A percentile compares a stretch with the other conserved stretches of the same genome.
Evolutionary conservation across 2,329 filamentous ascomycete genomes (phyloP).

Genomic region (Elsinoe arachidis): DNA sequence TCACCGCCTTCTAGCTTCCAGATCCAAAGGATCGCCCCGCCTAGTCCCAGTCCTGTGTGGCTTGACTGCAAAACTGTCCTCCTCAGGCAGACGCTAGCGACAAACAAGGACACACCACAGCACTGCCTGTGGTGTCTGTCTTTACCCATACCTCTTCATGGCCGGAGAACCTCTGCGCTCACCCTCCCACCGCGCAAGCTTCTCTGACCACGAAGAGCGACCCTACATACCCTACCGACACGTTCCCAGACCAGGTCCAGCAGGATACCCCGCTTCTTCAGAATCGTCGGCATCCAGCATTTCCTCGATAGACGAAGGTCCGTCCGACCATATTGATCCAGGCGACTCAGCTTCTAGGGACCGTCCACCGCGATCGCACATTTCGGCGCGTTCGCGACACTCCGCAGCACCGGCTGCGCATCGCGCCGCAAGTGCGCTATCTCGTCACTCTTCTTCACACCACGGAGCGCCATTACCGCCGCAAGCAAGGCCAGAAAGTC

Average conservation of each 20-base stretch:
- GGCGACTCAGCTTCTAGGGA: conserved; percentile 11
- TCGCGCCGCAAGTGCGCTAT: not conserved
- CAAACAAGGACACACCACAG: conserved; percentile 4
- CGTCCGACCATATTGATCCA: conserved; percentile 2
- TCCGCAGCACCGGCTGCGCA: not conserved
- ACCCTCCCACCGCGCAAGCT: conserved; percentile 5
- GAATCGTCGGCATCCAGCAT: conserved; percentile 5
- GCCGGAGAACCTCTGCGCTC: conserved; percentile 5
- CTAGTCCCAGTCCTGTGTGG: conserved; percentile 4
- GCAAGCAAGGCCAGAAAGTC: conserved; percentile 3
- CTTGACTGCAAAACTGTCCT: conserved; percentile 4
- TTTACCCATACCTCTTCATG: not conserved
- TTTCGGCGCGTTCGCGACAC: not conserved
- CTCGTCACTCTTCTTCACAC: not conserved
- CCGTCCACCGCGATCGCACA: not conserved
- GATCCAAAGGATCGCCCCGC: not conserved
- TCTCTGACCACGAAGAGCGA: conserved; percentile 7
- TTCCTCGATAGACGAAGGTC: conserved; percentile 2
- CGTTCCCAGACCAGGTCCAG: not conserved
- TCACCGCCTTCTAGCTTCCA: not conserved
- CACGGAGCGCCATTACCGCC: not conserved
- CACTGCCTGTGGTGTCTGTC: not conserved
- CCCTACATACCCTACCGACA: conserved; percentile 9
- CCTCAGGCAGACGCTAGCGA: not conserved
- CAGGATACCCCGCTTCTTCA: conserved; percentile 4